Conservation (phyloP, 1,139 yeast genomes). For the Debaryomyces udenii region DNA sequence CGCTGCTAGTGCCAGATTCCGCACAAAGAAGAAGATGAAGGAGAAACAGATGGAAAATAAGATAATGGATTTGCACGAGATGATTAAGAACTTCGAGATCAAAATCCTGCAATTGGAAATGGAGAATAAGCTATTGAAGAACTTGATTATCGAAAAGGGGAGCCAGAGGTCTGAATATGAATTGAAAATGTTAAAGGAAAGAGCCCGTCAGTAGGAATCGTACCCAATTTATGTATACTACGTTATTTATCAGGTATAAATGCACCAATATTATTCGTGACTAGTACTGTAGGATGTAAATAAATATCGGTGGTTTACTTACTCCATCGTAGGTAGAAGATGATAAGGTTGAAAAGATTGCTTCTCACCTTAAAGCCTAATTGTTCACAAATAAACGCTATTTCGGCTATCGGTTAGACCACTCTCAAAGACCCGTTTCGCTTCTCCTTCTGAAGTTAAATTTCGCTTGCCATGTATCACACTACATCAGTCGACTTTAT, state of each 20-base stretch:
- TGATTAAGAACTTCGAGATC: slow-evolving; percentile 61
- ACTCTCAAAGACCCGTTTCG: no score
- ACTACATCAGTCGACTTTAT: no score
- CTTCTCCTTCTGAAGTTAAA: no score
- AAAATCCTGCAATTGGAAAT: slow-evolving; percentile 60
- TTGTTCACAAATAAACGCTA: no score
- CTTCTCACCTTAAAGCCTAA: no score
- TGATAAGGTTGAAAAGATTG: no score
- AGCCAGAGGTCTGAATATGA: slow-evolving; percentile 47
- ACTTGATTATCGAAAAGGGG: slow-evolving; percentile 71
- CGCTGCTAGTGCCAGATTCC: slow-evolving; percentile 79
- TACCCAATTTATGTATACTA: slow-evolving; percentile 1
- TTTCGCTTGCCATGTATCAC: no score
- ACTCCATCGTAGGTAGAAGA: no score
- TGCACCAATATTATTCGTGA: neutral
- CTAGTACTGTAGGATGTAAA: no score
- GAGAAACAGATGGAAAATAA: slow-evolving; percentile 83
- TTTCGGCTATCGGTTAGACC: no score
- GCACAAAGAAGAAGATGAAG: slow-evolving; percentile 78
- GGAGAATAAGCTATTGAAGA: slow-evolving; percentile 64
- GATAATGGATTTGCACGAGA: slow-evolving; percentile 62
- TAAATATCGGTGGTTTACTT: no score
- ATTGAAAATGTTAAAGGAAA: slow-evolving; percentile 38
- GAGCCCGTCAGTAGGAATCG: slow-evolving; percentile 22
- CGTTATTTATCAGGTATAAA: slow-evolving; percentile 8